These are phyloP conservation scores for Gossypium stocksii DNA, from an alignment of 345 rosid genomes.

Conservation along the genomic window DNA sequence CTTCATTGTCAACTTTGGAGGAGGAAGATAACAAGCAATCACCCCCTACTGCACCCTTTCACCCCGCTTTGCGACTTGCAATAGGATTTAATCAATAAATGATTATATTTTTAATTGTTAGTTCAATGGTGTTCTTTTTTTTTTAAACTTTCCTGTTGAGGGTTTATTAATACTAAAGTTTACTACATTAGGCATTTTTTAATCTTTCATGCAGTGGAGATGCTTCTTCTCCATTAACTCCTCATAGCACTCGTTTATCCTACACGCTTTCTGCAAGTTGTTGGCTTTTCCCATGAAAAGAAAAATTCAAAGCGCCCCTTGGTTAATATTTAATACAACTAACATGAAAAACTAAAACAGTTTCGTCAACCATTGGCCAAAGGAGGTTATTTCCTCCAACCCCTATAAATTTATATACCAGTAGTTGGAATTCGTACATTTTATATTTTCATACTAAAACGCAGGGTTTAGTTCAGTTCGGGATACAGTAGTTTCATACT, in stretches of 20 bases:
- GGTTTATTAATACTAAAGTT: background rate
- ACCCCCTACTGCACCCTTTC: background rate
- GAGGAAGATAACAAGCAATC: background rate
- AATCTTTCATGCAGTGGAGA: background rate
- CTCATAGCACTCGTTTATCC: background rate
- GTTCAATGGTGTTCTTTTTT: background rate
- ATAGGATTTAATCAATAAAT: background rate
- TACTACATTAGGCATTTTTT: background rate
- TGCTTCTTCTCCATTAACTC: background rate
- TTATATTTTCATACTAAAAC: background rate
- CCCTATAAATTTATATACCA: constrained; percentile 2
- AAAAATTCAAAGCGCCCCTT: background rate
- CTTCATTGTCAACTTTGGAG: constrained; percentile 2
- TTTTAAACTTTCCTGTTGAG: background rate
- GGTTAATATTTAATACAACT: background rate
- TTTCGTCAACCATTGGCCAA: background rate
- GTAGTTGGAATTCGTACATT: background rate
- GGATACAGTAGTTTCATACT: background rate
- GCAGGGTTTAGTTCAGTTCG: background rate
- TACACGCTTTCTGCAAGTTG: background rate
- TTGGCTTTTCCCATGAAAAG: background rate
- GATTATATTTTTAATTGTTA: background rate
- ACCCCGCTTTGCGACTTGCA: background rate
- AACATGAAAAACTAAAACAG: background rate
- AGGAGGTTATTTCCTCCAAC: background rate